Evolutionary conservation across 1,139 yeast species (phyloP), one percentile per base, ranked within the genome.

Genomic region (Hanseniaspora gamundiae): DNA sequence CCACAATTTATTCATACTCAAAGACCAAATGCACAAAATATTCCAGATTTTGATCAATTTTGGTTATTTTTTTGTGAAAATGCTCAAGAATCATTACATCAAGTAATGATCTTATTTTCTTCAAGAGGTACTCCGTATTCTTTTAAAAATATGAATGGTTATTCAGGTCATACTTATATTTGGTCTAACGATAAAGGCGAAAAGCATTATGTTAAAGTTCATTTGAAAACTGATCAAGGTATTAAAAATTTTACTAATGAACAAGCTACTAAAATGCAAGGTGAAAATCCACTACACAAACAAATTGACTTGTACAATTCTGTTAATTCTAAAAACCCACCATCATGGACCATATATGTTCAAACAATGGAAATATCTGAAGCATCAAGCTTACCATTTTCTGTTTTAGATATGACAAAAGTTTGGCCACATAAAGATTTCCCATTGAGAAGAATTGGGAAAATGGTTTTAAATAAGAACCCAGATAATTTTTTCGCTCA

Each of bases 21-120:
- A 62, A 78, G 78, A 73, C 58, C 84, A 62, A 76, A 81, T 67
- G 94, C 94, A 41, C 76, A 82, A 66, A 82, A 83, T 64, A 69
- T 81, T 63, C 82, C 82, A 62, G 94, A 85, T 62, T 74, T 84
- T 21, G 71, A 76, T 62, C 74, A 74, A 79, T 76, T 77, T 54
- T 79, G 85, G 84, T 84, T 79, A 60, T 79, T 76, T 60, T 68
- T 76, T 62, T 62, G 70, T 35, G 60, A 60, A 11, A 70, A 67
- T 51, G 78, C 78, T 58, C 80, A 74, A 60, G 85, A 78, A 56
- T 68, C 81, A 19, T 65, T 73, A 47, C 86, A 79, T 59, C 84
- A 78, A 62, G 78, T 78, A 42, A 69, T 71, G 67, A 66, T 71
- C 51, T 63, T 78, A 61, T 77, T 79, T 59, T 71, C 78, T 40